These are phyloP conservation scores for Microthyrium microscopicum DNA, from an alignment of 2,329 filamentous ascomycete species.

Conservation along the genomic window DNA sequence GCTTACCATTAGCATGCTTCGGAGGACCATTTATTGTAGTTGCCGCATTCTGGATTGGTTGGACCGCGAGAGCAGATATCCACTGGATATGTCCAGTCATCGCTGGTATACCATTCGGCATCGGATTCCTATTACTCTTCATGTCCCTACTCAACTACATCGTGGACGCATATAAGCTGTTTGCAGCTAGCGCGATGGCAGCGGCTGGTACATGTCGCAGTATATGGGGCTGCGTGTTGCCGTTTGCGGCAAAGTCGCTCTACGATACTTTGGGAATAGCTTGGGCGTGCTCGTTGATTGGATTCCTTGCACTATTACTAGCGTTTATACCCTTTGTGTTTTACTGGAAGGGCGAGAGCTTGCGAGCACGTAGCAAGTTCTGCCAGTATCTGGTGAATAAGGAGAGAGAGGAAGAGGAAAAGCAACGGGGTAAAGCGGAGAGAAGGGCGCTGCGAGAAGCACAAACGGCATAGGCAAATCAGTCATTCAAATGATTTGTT, in stretches of 20 bases:
- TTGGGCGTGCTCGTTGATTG: constrained; percentile 42
- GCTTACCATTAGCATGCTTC: constrained; percentile 54
- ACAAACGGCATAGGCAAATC: no score
- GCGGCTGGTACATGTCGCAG: constrained; percentile 70
- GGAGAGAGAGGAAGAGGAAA: constrained; percentile 10
- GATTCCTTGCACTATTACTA: constrained; percentile 31
- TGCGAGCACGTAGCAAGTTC: constrained; percentile 42
- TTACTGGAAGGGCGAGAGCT: constrained; percentile 34
- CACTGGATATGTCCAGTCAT: constrained; percentile 29
- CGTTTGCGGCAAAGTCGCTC: constrained; percentile 23
- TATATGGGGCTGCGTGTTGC: constrained; percentile 50
- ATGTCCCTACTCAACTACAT: constrained; percentile 44
- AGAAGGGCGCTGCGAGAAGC: neutral
- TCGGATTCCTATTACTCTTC: constrained; percentile 32
- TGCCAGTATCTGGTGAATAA: constrained; percentile 41
- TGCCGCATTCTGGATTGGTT: constrained; percentile 26
- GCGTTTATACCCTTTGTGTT: constrained; percentile 43
- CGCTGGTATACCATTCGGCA: constrained; percentile 26
- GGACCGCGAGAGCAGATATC: constrained; percentile 20
- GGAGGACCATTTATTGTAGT: constrained; percentile 44
- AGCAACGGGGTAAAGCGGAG: constrained; percentile 2
- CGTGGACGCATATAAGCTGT: constrained; percentile 51
- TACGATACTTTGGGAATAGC: constrained; percentile 43
- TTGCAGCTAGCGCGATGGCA: constrained; percentile 62
- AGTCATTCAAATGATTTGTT: no score